These are phyloP conservation scores for Austropuccinia psidii DNA, from an alignment of 1,284 basidiomycete genomes.

Conservation along the genomic window DNA sequence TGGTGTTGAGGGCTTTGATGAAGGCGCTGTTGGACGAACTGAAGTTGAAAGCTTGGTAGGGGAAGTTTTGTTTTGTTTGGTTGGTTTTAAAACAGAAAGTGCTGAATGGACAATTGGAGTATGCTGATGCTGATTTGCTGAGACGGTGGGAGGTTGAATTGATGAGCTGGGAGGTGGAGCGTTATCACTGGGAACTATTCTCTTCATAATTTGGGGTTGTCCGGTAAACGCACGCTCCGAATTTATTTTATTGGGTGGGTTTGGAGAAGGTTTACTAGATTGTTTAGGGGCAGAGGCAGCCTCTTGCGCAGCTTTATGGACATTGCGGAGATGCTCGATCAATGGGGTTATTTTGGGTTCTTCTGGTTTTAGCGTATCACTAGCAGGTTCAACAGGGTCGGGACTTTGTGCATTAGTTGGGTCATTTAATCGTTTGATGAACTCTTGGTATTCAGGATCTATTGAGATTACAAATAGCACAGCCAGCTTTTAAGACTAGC, in stretches of 20 bases:
- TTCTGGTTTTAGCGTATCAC: conserved; percentile 54
- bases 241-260: no score
- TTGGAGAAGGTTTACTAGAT: background rate
- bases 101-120: background rate
- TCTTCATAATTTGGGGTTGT: conserved; percentile 22
- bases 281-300: conserved; percentile 11
- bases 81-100: background rate
- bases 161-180: background rate
- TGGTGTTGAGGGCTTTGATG: background rate
- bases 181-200: background rate
- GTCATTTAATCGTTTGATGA: conserved; percentile 56
- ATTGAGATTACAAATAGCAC: background rate
- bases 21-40: background rate
- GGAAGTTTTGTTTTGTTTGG: background rate
- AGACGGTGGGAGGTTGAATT: background rate
- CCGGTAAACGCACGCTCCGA: background rate
- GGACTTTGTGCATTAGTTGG: conserved; percentile 36
- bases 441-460: conserved; percentile 76
- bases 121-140: background rate
- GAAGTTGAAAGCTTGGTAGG: background rate
- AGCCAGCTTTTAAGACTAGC: conserved; percentile 40
- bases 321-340: conserved; percentile 68
- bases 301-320: conserved; percentile 18
- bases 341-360: conserved; percentile 73
- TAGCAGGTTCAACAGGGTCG: background rate